These are phyloP conservation scores for Stygiomarasmius scandens DNA, from an alignment of 1,284 basidiomycete genomes.

Conservation along the genomic window DNA sequence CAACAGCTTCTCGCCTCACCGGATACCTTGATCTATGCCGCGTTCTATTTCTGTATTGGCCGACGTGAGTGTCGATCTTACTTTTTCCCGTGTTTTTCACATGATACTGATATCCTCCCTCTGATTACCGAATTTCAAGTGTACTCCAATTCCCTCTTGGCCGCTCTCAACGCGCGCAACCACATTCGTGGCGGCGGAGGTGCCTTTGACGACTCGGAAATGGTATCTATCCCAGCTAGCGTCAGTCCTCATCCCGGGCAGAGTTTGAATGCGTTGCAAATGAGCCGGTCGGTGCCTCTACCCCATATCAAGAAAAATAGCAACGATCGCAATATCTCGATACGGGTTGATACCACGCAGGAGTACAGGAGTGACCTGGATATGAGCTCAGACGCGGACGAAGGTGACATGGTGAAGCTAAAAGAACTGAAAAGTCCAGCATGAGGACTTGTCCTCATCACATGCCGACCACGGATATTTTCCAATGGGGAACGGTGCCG, in stretches of 20 bases:
- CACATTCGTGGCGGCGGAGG: conserved; percentile 27
- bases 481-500: no score
- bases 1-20: conserved; percentile 41
- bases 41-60: conserved; percentile 56
- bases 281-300: neutral
- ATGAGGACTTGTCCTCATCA: no score
- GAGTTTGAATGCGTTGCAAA: no score
- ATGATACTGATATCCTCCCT: no score
- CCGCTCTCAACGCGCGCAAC: conserved; percentile 39
- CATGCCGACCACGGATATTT: no score
- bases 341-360: conserved; percentile 13
- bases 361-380: conserved; percentile 7
- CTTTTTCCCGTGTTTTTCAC: neutral
- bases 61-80: conserved; percentile 35
- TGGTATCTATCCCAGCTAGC: conserved; percentile 8
- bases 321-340: conserved; percentile 10
- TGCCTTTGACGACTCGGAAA: conserved; percentile 12
- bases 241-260: neutral
- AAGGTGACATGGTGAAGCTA: neutral
- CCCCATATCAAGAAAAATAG: neutral
- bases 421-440: neutral
- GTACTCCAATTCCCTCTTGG: conserved; percentile 42
- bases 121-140: conserved; percentile 27
- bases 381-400: neutral
- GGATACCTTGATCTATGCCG: conserved; percentile 45